A percentile compares a stretch with the other conserved stretches of the same genome.
phyloP scores from a whole-genome alignment of 1,139 yeast species.

The Kluyveromyces sp. region DNA sequence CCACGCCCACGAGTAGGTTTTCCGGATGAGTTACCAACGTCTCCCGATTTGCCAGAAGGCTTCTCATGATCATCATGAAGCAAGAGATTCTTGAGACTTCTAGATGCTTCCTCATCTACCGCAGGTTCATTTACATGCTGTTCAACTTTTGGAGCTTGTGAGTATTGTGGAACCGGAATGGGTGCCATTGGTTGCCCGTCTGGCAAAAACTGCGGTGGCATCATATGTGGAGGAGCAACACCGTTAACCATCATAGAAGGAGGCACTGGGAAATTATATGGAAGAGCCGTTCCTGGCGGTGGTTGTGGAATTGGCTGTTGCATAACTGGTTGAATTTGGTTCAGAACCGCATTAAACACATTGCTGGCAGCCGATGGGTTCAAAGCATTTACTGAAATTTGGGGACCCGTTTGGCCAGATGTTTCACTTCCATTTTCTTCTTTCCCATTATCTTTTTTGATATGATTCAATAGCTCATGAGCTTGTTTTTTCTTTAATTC shows the following conservation, averaged over 20 bases:
- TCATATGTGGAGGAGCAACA: constrained; percentile 11
- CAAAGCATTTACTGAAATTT: constrained; percentile 8
- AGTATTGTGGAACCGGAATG: constrained; percentile 8
- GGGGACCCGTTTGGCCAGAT: neutral
- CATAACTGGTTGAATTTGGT: constrained; percentile 17
- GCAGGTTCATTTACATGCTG: neutral
- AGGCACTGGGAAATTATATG: constrained; percentile 23
- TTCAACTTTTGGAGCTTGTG: neutral
- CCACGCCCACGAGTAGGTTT: neutral
- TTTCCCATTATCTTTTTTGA: constrained; percentile 16
- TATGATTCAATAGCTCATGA: constrained; percentile 22
- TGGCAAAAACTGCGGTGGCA: constrained; percentile 17
- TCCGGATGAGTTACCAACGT: neutral
- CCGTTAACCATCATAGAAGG: constrained; percentile 9
- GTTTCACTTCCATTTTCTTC: constrained; percentile 1
- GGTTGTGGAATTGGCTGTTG: constrained; percentile 22
- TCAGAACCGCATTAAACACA: constrained; percentile 29
- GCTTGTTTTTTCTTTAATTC: constrained; percentile 20
- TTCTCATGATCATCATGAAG: constrained; percentile 17
- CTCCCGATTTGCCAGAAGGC: neutral
- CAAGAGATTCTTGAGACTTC: constrained; percentile 10
- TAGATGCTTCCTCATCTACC: constrained; percentile 12
- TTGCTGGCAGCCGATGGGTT: constrained; percentile 27
- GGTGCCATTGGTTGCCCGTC: constrained; percentile 9
- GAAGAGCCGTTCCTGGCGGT: constrained; percentile 17